Percentiles rank a stretch among this genome's conserved stretches.
Conservation (phyloP, 768 basidiomycete species). For the Calocybe gangraenosa region DNA sequence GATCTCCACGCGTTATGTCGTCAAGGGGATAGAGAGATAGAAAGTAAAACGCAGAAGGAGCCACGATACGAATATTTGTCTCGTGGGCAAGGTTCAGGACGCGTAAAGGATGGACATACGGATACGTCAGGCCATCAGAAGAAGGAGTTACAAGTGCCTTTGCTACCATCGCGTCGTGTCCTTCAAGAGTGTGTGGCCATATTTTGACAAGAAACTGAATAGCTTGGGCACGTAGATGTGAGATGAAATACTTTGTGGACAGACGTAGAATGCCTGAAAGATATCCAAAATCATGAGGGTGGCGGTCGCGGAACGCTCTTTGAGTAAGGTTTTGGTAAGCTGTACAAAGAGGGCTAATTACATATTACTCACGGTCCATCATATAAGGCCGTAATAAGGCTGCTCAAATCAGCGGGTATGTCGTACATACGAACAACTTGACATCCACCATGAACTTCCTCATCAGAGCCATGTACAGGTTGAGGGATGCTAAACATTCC, state of each 20-base stretch:
- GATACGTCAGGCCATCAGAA: slow-evolving; percentile 45
- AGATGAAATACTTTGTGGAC: slow-evolving; percentile 56
- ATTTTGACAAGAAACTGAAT: slow-evolving; percentile 43
- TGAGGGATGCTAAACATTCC: slow-evolving; percentile 52
- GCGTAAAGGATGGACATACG: slow-evolving; percentile 55
- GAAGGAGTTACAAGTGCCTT: slow-evolving; percentile 38
- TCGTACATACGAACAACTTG: slow-evolving; percentile 54
- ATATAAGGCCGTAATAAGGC: slow-evolving; percentile 50
- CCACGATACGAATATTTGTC: slow-evolving; percentile 38
- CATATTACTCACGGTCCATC: slow-evolving; percentile 47
- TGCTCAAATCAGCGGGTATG: slow-evolving; percentile 41
- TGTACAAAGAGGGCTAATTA: neutral
- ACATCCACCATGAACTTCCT: slow-evolving; percentile 40
- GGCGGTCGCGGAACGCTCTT: slow-evolving; percentile 34
- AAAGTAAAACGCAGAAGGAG: slow-evolving; percentile 54
- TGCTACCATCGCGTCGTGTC: slow-evolving; percentile 54
- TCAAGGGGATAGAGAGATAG: slow-evolving; percentile 52
- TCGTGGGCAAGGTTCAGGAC: slow-evolving; percentile 54
- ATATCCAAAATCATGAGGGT: slow-evolving; percentile 49
- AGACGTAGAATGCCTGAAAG: slow-evolving; percentile 56
- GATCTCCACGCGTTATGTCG: slow-evolving; percentile 44
- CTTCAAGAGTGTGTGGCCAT: slow-evolving; percentile 50
- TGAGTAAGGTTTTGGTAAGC: neutral
- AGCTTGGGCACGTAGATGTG: slow-evolving; percentile 46
- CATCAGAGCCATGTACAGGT: slow-evolving; percentile 19